Conservation (phyloP, 2,329 filamentous ascomycete genomes). For the Cadophora luteo-olivacea region DNA sequence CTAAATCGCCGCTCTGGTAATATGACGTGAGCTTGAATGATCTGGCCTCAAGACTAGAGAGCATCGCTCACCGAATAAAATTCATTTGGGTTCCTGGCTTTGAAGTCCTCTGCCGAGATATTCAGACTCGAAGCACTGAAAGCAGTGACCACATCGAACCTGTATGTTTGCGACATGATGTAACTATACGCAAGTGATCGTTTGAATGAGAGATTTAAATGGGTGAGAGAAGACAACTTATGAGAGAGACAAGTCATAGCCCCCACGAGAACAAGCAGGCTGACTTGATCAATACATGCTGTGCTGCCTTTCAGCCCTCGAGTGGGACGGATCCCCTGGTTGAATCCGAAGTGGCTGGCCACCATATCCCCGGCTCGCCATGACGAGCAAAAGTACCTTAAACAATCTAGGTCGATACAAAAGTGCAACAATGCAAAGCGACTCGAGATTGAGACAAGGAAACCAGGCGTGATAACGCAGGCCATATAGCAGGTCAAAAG, state of each 20-base stretch:
- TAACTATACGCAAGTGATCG: neutral
- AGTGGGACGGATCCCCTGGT: neutral
- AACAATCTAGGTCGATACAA: neutral
- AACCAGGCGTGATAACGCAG: neutral
- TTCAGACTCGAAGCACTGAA: conserved; percentile 16
- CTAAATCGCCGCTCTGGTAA: conserved; percentile 17
- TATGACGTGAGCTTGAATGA: neutral
- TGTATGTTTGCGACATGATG: conserved; percentile 16
- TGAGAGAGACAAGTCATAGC: neutral
- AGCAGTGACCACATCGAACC: conserved; percentile 1
- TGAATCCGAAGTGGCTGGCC: neutral
- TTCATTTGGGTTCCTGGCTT: conserved; percentile 17
- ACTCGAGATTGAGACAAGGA: neutral
- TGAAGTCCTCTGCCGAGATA: conserved; percentile 14
- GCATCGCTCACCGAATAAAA: conserved; percentile 20
- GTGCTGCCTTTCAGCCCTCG: conserved; percentile 6
- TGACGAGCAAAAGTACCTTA: conserved; percentile 3
- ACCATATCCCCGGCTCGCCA: neutral
- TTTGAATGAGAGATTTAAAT: neutral
- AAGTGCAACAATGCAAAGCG: neutral
- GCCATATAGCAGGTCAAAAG: neutral
- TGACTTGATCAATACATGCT: conserved; percentile 1
- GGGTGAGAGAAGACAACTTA: neutral
- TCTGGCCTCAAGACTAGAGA: neutral
- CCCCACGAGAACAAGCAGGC: conserved; percentile 4